phyloP scores from a whole-genome alignment of 371 early-diverging fungal species.

The Fennellomyces sp. region DNA sequence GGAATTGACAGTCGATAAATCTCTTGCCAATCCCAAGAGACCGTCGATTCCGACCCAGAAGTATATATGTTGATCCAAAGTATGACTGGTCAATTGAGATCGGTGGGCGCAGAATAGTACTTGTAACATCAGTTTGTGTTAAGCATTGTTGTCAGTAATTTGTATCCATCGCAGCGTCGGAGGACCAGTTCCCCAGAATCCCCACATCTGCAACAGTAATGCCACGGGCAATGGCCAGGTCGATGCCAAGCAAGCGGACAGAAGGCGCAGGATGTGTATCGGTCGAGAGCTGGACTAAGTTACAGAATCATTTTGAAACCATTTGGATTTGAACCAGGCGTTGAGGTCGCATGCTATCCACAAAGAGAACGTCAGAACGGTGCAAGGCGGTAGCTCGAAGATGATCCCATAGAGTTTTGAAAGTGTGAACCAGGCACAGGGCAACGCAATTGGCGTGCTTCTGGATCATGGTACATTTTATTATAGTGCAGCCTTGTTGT shows the following conservation, averaged over 20 bases:
- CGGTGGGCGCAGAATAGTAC: too few relatives aligned
- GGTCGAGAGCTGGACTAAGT: not conserved
- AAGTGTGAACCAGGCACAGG: conserved; percentile 7
- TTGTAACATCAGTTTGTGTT: too few relatives aligned
- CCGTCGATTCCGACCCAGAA: too few relatives aligned
- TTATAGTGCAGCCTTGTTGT: not conserved
- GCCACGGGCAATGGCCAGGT: conserved; percentile 4
- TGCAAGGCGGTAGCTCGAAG: not conserved
- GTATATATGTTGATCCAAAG: too few relatives aligned
- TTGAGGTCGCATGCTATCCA: not conserved
- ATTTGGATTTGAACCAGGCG: not conserved
- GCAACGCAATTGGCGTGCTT: not conserved
- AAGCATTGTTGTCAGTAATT: not conserved
- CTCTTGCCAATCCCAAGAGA: too few relatives aligned
- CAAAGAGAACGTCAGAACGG: conserved; percentile 1
- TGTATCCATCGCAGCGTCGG: not conserved
- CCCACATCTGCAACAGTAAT: conserved; percentile 7
- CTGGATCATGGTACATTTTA: not conserved
- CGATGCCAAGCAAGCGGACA: conserved; percentile 5
- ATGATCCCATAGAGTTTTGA: conserved; percentile 6
- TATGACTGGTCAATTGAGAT: too few relatives aligned
- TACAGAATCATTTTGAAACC: not conserved
- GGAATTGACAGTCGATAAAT: too few relatives aligned
- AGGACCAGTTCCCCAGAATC: conserved; percentile 11
- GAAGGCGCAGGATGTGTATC: not conserved